Evolutionary conservation across 2,329 filamentous ascomycete genomes (phyloP).

Genomic region (Trichoderma sp.): DNA sequence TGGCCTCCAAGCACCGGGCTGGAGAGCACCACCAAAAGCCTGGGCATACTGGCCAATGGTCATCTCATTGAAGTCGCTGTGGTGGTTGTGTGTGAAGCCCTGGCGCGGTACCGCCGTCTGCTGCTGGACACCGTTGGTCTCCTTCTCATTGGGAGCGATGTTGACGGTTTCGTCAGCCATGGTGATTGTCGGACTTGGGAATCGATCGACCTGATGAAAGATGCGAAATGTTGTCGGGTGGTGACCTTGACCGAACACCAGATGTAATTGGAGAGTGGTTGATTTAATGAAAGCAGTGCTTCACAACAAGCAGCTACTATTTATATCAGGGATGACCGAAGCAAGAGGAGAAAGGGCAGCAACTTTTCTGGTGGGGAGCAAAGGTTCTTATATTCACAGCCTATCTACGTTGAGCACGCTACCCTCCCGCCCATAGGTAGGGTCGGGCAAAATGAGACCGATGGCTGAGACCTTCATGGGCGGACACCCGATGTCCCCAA

Average conservation of each 20-base stretch:
- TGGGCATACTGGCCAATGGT: constrained; percentile 27
- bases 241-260: neutral
- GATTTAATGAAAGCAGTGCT: neutral
- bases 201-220: neutral
- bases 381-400: constrained; percentile 13
- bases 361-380: neutral
- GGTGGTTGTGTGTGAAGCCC: constrained; percentile 24
- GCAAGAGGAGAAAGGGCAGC: neutral
- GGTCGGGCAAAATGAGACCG: constrained; percentile 20
- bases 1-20: constrained; percentile 66
- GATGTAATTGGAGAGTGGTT: neutral
- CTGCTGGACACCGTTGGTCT: constrained; percentile 17
- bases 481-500: constrained; percentile 8
- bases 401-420: neutral
- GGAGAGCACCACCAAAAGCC: constrained; percentile 70
- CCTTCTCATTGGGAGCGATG: constrained; percentile 19
- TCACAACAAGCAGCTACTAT: constrained; percentile 1
- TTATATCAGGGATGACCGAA: neutral
- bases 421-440: neutral
- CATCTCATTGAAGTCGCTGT: constrained; percentile 29
- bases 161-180: constrained; percentile 15
- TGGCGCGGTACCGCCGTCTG: neutral
- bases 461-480: constrained; percentile 13
- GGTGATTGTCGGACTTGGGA: constrained; percentile 11
- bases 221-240: neutral